Percentiles rank a stretch among this genome's conserved stretches.
These are phyloP conservation scores for Hyphodiscus hymeniophilus DNA, from an alignment of 495 filamentous ascomycete genomes.

Conservation along the genomic window DNA sequence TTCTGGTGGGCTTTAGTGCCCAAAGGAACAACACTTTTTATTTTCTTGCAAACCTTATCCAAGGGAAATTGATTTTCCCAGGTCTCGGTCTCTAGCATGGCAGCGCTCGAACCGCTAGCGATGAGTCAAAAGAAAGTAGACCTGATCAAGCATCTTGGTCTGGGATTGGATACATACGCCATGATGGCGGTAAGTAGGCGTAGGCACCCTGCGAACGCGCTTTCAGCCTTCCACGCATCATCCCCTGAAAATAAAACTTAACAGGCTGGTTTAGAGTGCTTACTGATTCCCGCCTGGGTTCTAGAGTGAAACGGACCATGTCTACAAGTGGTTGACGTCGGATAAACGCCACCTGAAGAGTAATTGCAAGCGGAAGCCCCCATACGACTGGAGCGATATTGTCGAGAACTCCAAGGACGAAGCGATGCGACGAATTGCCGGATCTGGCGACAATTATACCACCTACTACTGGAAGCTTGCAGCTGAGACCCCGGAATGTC, in stretches of 20 bases:
- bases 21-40: not conserved
- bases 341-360: conserved; percentile 20
- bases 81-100: conserved; percentile 8
- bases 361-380: conserved; percentile 19
- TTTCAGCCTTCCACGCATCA: not conserved
- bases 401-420: conserved; percentile 21
- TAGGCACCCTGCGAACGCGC: not conserved
- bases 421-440: conserved; percentile 17
- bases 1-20: not conserved
- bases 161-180: conserved; percentile 16
- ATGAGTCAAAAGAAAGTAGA: conserved; percentile 26
- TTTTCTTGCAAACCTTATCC: not conserved
- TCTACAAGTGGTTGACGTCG: conserved; percentile 22
- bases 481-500: conserved; percentile 27
- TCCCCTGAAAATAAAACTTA: not conserved
- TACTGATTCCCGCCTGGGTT: not conserved
- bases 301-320: conserved; percentile 22
- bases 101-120: conserved; percentile 12
- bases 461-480: conserved; percentile 21
- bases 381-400: conserved; percentile 25
- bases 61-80: not conserved
- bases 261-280: conserved; percentile 2
- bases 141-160: conserved; percentile 17
- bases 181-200: conserved; percentile 23
- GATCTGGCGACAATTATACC: conserved; percentile 13